Conservation (phyloP, 2,329 filamentous ascomycete genomes). For the Ascochyta fabae region DNA sequence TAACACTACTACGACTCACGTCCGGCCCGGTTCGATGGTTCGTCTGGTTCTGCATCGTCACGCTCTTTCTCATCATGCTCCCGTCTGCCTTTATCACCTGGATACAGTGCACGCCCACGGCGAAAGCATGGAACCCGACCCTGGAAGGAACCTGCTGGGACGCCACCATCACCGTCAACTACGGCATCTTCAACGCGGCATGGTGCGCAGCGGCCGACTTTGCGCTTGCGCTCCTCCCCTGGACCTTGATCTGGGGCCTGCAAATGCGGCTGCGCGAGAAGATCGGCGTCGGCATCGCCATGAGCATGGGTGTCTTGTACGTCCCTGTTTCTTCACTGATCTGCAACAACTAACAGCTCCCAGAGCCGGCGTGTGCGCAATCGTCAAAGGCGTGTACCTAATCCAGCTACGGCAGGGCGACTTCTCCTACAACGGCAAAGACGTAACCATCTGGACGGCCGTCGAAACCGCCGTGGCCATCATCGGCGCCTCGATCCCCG, state of each 20-base stretch:
- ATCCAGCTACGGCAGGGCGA: conserved; percentile 32
- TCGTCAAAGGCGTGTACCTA: conserved; percentile 35
- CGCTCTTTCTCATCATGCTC: conserved; percentile 36
- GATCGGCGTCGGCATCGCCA: conserved; percentile 38
- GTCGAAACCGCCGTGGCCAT: conserved; percentile 41
- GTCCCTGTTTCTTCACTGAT: background rate
- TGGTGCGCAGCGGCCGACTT: conserved; percentile 34
- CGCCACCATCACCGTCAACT: conserved; percentile 19
- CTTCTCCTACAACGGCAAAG: conserved; percentile 40
- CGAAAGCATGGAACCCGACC: conserved; percentile 25
- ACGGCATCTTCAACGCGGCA: conserved; percentile 40
- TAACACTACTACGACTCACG: conserved; percentile 36
- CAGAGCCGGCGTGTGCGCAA: conserved; percentile 36
- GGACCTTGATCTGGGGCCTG: conserved; percentile 35
- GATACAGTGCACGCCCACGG: conserved; percentile 26
- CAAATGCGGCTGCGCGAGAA: conserved; percentile 33
- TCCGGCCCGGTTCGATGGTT: conserved; percentile 19
- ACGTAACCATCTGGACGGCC: conserved; percentile 40
- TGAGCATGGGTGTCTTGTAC: conserved; percentile 39
- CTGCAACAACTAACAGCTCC: background rate
- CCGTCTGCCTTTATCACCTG: conserved; percentile 31
- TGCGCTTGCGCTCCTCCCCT: conserved; percentile 35
- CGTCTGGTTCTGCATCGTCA: conserved; percentile 35
- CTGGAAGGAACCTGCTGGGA: conserved; percentile 33
- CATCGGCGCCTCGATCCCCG: conserved; percentile 37